Percentiles rank a stretch among this genome's conserved stretches.
Conservation (phyloP, 2,329 filamentous ascomycete species). For the Dactylellina sp. region DNA sequence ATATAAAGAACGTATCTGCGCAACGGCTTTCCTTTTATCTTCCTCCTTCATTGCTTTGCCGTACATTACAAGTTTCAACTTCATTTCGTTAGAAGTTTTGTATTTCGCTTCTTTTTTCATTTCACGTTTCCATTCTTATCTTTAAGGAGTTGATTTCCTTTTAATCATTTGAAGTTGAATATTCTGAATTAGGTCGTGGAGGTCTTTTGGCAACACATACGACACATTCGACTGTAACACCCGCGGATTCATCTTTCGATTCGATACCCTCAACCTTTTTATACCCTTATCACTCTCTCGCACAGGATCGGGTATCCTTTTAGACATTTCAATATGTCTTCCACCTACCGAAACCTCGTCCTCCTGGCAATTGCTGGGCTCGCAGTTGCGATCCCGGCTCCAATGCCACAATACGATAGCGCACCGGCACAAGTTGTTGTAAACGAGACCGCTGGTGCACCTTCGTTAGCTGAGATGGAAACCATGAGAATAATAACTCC, state of each 20-base stretch:
- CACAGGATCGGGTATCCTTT: constrained; percentile 46
- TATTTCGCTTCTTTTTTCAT: constrained; percentile 42
- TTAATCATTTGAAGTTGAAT: constrained; percentile 17
- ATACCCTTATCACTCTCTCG: constrained; percentile 11
- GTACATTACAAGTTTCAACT: constrained; percentile 46
- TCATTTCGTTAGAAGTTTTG: constrained; percentile 45
- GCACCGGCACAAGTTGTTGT: constrained; percentile 22
- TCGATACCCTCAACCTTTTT: constrained; percentile 5
- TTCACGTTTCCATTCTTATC: constrained; percentile 35
- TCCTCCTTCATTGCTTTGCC: constrained; percentile 27
- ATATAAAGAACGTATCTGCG: constrained; percentile 52
- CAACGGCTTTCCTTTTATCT: constrained; percentile 25
- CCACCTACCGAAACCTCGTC: constrained; percentile 42
- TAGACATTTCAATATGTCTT: constrained; percentile 44
- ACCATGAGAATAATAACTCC: constrained; percentile 50
- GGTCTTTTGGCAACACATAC: constrained; percentile 6
- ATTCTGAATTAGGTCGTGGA: constrained; percentile 18
- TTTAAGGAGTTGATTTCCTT: constrained; percentile 57
- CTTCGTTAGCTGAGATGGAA: constrained; percentile 42
- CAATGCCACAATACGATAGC: constrained; percentile 51
- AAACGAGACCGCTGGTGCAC: constrained; percentile 46
- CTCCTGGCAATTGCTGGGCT: constrained; percentile 38
- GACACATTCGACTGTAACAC: constrained; percentile 1
- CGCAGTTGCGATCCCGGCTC: constrained; percentile 28
- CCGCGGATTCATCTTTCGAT: constrained; percentile 12